Percentiles rank a stretch among this genome's conserved stretches.
Evolutionary conservation across 257 asterid species (phyloP).

Genomic region (Solanum tarapatanum): DNA sequence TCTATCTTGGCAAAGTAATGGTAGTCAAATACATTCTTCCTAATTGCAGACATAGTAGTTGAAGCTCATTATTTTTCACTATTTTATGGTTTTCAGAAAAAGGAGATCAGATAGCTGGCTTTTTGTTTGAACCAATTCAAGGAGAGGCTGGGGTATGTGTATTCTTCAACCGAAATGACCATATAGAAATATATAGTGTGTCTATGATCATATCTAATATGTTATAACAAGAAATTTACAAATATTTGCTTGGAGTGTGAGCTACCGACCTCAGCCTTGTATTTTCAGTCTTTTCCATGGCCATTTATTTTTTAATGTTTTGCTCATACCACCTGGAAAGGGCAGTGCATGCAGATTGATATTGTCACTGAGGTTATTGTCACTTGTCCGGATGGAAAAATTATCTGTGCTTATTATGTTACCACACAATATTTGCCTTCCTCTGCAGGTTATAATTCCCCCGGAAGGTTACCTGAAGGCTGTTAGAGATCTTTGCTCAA

Average conservation of each 20-base stretch:
- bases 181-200: background rate
- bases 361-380: background rate
- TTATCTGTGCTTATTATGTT: background rate
- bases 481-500: slow-evolving; percentile 80
- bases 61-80: slow-evolving; percentile 8
- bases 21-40: background rate
- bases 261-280: background rate
- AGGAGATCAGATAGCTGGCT: slow-evolving; percentile 85
- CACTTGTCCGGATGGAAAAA: background rate
- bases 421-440: background rate
- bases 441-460: slow-evolving; percentile 72
- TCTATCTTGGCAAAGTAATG: background rate
- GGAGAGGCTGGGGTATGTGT: slow-evolving; percentile 98
- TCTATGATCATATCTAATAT: background rate
- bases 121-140: slow-evolving; percentile 95
- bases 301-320: background rate
- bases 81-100: slow-evolving; percentile 51
- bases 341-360: background rate
- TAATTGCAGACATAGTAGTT: background rate
- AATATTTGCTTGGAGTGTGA: background rate
- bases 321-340: background rate
- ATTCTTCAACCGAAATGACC: slow-evolving; percentile 5
- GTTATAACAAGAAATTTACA: background rate
- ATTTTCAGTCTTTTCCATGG: background rate
- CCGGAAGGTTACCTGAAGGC: slow-evolving; percentile 82